Conservation (phyloP, 768 basidiomycete species). For the Lentinula edodes region DNA sequence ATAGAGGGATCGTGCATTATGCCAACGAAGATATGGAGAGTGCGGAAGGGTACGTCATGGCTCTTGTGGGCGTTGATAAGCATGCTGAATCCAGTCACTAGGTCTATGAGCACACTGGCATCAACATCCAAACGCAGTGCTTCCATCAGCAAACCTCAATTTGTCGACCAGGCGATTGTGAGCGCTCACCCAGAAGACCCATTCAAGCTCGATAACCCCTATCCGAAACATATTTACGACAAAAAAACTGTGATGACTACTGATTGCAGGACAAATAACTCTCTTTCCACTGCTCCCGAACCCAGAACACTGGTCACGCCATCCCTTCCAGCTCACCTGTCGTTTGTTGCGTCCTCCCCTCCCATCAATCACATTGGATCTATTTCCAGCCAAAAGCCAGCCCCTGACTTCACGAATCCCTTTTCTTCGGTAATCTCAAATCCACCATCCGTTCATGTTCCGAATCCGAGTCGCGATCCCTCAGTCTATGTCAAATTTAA, state of each 20-base stretch:
- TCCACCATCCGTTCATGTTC: neutral
- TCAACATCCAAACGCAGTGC: neutral
- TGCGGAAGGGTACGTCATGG: neutral
- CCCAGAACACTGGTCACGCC: neutral
- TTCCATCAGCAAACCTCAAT: neutral
- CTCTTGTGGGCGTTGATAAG: neutral
- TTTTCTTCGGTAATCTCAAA: too few relatives aligned
- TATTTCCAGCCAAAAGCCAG: neutral
- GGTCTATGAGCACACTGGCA: neutral
- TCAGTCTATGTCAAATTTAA: neutral
- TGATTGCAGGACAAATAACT: neutral
- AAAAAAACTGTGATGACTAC: neutral
- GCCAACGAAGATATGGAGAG: neutral
- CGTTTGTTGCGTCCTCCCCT: neutral
- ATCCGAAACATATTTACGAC: neutral
- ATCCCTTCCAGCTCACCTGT: neutral
- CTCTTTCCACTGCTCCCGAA: neutral
- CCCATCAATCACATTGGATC: neutral
- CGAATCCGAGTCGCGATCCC: neutral
- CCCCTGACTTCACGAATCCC: neutral
- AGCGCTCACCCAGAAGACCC: neutral
- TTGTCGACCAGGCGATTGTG: neutral
- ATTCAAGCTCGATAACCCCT: constrained; percentile 4
- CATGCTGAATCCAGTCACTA: neutral
- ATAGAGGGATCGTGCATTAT: neutral